Evolutionary conservation across 345 rosid genomes (phyloP).

Genomic region (Corymbia maculata): DNA sequence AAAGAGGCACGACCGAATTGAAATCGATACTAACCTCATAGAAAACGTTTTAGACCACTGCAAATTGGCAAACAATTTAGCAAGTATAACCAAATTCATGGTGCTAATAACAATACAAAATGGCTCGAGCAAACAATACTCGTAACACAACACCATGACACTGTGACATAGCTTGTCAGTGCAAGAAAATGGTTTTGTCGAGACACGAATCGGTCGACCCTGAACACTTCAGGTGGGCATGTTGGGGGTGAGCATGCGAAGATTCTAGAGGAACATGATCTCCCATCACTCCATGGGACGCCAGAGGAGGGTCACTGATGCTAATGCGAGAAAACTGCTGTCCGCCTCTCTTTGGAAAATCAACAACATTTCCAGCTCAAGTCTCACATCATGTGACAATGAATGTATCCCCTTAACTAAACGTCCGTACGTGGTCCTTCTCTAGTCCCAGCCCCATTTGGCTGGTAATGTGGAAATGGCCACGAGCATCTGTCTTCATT

Average conservation of each 20-base stretch:
- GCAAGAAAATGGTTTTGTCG: not conserved
- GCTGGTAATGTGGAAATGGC: not conserved
- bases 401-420: not conserved
- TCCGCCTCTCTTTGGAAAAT: not conserved
- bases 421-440: not conserved
- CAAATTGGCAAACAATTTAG: not conserved
- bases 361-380: not conserved
- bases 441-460: not conserved
- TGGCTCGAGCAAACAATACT: not conserved
- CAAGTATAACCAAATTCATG: not conserved
- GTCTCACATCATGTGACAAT: not conserved
- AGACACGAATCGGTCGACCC: not conserved
- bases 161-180: too few species aligned
- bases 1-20: not conserved
- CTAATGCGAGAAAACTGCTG: not conserved
- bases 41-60: not conserved
- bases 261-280: not conserved
- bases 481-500: not conserved
- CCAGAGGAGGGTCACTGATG: not conserved
- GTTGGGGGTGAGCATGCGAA: not conserved
- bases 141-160: not conserved
- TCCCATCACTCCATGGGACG: not conserved
- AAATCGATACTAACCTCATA: not conserved
- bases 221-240: not conserved
- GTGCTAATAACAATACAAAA: not conserved